Conservation (phyloP, 2,329 filamentous ascomycete genomes). For the Lecanicillium sp. region DNA sequence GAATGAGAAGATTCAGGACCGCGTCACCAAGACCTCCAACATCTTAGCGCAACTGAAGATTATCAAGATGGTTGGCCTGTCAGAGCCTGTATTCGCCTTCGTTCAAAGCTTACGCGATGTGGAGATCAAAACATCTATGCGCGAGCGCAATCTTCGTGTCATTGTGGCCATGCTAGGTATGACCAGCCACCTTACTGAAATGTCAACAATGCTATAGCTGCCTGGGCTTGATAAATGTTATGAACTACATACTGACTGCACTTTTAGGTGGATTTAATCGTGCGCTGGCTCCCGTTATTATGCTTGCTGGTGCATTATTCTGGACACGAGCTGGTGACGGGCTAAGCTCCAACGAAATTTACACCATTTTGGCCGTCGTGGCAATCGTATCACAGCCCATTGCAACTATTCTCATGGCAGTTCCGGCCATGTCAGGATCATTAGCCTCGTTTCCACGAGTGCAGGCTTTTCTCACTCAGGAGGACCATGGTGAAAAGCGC, state of each 20-base stretch:
- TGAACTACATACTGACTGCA: background rate
- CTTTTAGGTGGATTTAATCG: background rate
- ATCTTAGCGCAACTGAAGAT: slow-evolving; percentile 2
- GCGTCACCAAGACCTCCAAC: slow-evolving; percentile 2
- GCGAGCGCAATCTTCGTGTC: background rate
- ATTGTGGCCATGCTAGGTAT: background rate
- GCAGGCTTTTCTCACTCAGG: background rate
- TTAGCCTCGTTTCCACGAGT: slow-evolving; percentile 2
- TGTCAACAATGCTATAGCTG: background rate
- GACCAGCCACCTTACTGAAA: background rate
- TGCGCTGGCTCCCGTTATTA: background rate
- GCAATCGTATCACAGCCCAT: background rate
- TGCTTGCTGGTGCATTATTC: slow-evolving; percentile 4
- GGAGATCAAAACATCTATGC: background rate
- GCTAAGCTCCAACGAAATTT: background rate
- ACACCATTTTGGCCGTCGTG: slow-evolving; percentile 4
- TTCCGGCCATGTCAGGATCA: background rate
- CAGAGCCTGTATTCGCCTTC: background rate
- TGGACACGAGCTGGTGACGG: background rate
- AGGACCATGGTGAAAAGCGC: background rate
- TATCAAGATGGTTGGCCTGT: slow-evolving; percentile 3
- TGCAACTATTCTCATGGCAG: background rate
- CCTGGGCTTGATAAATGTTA: too few relatives aligned
- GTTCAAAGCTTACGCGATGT: background rate
- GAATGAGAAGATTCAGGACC: background rate